A percentile compares a stretch with the other conserved stretches of the same genome.
Evolutionary conservation across 352 stramenopile genomes (phyloP).

Genomic region (Phytophthora brassicae): DNA sequence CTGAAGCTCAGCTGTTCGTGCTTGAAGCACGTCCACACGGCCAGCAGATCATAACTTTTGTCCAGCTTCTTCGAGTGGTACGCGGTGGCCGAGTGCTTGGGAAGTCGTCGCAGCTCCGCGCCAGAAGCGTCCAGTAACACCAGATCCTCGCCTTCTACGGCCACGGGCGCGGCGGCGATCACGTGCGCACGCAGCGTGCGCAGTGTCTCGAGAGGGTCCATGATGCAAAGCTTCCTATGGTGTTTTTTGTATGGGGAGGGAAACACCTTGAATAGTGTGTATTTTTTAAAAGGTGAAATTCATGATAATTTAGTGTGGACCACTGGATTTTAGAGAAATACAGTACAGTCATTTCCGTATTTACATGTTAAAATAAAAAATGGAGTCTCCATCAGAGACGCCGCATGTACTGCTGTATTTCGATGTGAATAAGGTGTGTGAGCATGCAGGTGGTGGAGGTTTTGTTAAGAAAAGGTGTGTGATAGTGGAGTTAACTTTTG

Average conservation of each 20-base stretch:
- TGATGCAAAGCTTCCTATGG: too few relatives aligned
- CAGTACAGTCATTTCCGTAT: not conserved
- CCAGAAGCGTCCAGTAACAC: constrained; percentile 61
- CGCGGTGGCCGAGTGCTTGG: constrained; percentile 68
- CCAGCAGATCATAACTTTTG: constrained; percentile 84
- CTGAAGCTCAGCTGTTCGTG: constrained; percentile 72
- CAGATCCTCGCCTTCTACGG: constrained; percentile 60
- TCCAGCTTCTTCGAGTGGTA: constrained; percentile 84
- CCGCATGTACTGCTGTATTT: constrained; percentile 76
- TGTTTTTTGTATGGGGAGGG: too few relatives aligned
- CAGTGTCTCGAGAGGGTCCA: constrained; percentile 1
- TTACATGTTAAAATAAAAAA: not conserved
- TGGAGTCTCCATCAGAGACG: too few relatives aligned
- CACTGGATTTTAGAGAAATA: not conserved
- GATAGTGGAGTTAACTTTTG: not conserved
- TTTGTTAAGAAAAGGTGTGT: not conserved
- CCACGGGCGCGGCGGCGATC: constrained; percentile 69
- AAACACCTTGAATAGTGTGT: too few relatives aligned
- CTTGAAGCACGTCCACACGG: constrained; percentile 82
- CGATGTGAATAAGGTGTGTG: constrained; percentile 78
- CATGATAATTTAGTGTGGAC: not conserved
- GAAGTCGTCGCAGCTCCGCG: constrained; percentile 43
- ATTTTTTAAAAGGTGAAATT: too few relatives aligned
- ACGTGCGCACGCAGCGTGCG: constrained; percentile 62
- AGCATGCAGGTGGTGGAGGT: not conserved